Percentiles rank a stretch among this genome's conserved stretches.
Conservation (phyloP, 1,139 yeast genomes). For the Petasospora rhodanensis region DNA sequence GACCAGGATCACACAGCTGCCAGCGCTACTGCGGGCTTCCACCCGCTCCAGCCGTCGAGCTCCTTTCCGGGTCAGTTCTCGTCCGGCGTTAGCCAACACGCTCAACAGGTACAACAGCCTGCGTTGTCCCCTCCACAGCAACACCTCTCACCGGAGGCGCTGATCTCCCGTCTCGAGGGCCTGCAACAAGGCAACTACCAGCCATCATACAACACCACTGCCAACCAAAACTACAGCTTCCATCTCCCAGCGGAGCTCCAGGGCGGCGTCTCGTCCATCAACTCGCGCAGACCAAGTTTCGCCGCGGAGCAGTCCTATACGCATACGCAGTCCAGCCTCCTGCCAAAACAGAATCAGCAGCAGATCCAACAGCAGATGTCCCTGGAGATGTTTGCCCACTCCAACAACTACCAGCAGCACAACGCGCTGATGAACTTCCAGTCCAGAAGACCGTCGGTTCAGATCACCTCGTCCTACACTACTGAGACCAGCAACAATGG, state of each 20-base stretch:
- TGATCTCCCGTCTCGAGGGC: slow-evolving; percentile 12
- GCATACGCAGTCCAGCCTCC: slow-evolving; percentile 1
- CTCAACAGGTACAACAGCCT: slow-evolving; percentile 2
- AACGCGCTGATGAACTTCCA: slow-evolving; percentile 14
- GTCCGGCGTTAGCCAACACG: too few relatives aligned
- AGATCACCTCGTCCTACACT: slow-evolving; percentile 10
- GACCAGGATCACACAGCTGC: too few relatives aligned
- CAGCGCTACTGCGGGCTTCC: too few relatives aligned
- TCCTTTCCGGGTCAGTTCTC: too few relatives aligned
- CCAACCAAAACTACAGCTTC: slow-evolving; percentile 29
- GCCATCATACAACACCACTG: slow-evolving; percentile 2
- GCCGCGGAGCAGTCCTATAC: slow-evolving; percentile 45
- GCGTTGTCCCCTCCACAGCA: slow-evolving; percentile 1
- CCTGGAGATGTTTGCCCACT: slow-evolving; percentile 5
- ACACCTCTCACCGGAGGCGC: slow-evolving; percentile 12
- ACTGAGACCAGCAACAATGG: slow-evolving; percentile 2
- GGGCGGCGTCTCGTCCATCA: slow-evolving; percentile 59
- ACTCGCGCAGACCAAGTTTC: slow-evolving; percentile 59
- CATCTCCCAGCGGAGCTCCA: slow-evolving; percentile 55
- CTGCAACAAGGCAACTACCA: slow-evolving; percentile 6
- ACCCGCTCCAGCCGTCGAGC: too few relatives aligned
- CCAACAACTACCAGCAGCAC: slow-evolving; percentile 10
- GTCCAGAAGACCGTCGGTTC: slow-evolving; percentile 26
- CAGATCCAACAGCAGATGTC: slow-evolving; percentile 5
- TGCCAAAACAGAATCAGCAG: neutral